Evolutionary conservation across 75 land plant genomes (phyloP), one percentile per base, ranked within the genome.

Genomic region (Azolla pinnata): DNA sequence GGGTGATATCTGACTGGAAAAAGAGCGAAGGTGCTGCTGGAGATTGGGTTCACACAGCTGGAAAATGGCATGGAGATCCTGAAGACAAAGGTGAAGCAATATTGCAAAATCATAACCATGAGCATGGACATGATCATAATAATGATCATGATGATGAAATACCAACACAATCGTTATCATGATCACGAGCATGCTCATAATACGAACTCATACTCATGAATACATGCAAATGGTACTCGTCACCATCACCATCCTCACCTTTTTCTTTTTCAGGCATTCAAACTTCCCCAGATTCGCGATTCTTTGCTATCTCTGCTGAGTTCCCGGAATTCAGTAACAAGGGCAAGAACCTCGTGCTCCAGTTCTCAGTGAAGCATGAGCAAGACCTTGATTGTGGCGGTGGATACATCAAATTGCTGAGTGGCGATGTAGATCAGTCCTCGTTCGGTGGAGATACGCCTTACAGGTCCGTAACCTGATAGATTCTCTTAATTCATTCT

Each of bases 31-130:
- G 71, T 30, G 44, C 73, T 47, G 76, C 85, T 58, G 95, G 95
- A 26, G 73, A 85, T 2, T 90, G 91, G 87, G 65, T 78, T 48
- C 86, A 79, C 73, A 90, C 97, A 3, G 60, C 87, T 64, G 97
- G 97, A 14, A 86, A 86, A 67, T 90, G 97, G 97, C 54, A 67
- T 55, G 91, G 91, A 32, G 82, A 90, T 23, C 65, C 79, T 25
- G 71, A 73, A 38, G 87, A 90, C 51, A 90, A 86, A 76, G 97
- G 91, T 86, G n/a, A n/a, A n/a, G n/a, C n/a, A n/a, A n/a, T n/a
- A n/a, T n/a, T n/a, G n/a, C n/a, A n/a, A n/a, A n/a, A n/a, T n/a
- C n/a, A n/a, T n/a, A n/a, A n/a, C n/a, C n/a, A n/a, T n/a, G n/a
- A n/a, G n/a, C n/a, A n/a, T n/a, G n/a, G n/a, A n/a, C n/a, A n/a